Evolutionary conservation across 139 green algal genomes (phyloP), one percentile per base, ranked within the genome.

Genomic region (Tetradesmus obliquus): DNA sequence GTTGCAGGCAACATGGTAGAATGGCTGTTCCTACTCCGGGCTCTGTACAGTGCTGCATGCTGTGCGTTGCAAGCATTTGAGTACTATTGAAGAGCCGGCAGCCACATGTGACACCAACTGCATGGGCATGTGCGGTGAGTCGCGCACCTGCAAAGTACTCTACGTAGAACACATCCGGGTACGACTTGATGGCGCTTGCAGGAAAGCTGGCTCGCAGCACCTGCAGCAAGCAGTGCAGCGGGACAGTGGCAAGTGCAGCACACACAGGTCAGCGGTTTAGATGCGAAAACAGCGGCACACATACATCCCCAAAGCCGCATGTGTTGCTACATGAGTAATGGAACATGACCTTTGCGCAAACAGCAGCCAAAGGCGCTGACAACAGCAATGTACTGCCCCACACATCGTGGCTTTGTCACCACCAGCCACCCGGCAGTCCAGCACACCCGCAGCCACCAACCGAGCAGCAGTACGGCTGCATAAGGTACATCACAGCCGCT

Each of bases 101-200:
- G 24, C 45, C n/a, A 76, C 83, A 72, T 6, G 22, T 45, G 22
- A 24, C 51, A 51, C 51, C 81, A 4, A 71, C 60, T 22, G 57
- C 7, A 8, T 66, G 57, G 8, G 57, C 57, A 57, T 45, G 22
- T 45, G 22, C 81, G 24, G 45, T 72, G 13, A 87, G 45, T 51
- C 54, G 66, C 81, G 53, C 81, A 86, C 45, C 32, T 71, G 60
- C 71, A 87, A 92, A 84, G n/a, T 84, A 86, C 24, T 89, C 90
- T 17, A 92, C 84, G 66, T 94, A 94, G 72, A 94, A 94, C 9
- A 93, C 92, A 74, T 95, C 92, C 2, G 94, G 94, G 84, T 95
- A 95, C 45, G 85, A 94, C 76, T 91, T 86, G 88, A 91, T 91
- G n/a, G 88, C 88, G 15, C 74, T 86, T 12, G 74, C 81, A 10